These are phyloP conservation scores for Scutellaria barbata DNA, from an alignment of 257 asterid genomes.

Conservation along the genomic window DNA sequence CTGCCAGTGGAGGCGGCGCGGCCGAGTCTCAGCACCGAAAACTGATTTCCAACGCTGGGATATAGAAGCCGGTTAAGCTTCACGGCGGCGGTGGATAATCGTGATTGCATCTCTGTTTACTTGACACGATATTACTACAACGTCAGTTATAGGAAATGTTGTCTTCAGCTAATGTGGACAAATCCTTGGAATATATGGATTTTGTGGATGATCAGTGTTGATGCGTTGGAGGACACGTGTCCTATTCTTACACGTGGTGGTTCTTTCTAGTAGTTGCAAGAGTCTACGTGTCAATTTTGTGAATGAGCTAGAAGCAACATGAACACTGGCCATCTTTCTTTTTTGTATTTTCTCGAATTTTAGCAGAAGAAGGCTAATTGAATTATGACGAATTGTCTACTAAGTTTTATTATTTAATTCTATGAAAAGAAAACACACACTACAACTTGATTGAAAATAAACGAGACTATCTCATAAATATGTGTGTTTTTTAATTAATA, in stretches of 20 bases:
- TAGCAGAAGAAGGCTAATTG: no score
- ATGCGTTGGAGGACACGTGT: conserved; percentile 43
- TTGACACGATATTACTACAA: neutral
- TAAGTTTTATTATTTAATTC: no score
- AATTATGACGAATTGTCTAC: no score
- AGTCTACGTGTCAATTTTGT: conserved; percentile 43
- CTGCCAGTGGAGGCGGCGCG: conserved; percentile 48
- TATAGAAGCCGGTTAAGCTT: conserved; percentile 39
- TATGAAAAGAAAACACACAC: no score
- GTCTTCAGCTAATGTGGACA: neutral
- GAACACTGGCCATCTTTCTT: conserved; percentile 9
- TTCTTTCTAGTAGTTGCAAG: conserved; percentile 40
- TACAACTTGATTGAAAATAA: no score
- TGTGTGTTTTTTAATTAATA: no score
- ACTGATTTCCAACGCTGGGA: neutral
- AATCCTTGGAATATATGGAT: neutral
- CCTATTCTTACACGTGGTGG: conserved; percentile 31
- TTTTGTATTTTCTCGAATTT: no score
- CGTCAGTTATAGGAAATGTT: neutral
- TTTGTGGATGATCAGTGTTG: neutral
- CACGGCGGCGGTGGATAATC: conserved; percentile 43
- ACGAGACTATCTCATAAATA: no score
- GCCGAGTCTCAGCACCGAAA: conserved; percentile 30
- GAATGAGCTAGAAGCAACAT: conserved; percentile 39
- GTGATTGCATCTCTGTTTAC: conserved; percentile 49